A percentile compares a stretch with the other conserved stretches of the same genome.
phyloP scores from a whole-genome alignment of 371 early-diverging fungal species.

The Mortierella sp. region DNA sequence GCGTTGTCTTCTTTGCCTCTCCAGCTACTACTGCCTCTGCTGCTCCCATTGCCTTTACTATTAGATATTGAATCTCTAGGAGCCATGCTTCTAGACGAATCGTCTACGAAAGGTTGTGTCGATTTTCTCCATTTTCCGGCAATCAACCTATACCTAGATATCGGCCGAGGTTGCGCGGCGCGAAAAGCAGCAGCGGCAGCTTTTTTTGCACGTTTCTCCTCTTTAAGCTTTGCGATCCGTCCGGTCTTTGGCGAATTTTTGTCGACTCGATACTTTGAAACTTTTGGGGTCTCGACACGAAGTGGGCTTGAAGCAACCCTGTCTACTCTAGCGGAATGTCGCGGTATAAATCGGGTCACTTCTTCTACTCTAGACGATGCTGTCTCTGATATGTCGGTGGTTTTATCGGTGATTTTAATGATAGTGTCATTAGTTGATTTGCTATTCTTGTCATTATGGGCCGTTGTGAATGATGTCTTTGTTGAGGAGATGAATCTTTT shows the following conservation, averaged over 20 bases:
- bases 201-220: slow-evolving; percentile 5
- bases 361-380: not conserved
- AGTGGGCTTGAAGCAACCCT: not conserved
- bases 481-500: not conserved
- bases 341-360: not conserved
- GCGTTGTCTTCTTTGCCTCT: not conserved
- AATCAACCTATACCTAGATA: not conserved
- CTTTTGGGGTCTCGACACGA: slow-evolving; percentile 16
- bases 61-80: no score
- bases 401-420: not conserved
- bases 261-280: slow-evolving; percentile 33
- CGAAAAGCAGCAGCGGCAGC: not conserved
- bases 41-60: not conserved
- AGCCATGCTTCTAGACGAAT: no score
- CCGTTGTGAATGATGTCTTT: not conserved
- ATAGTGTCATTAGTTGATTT: not conserved
- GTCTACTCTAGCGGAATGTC: not conserved
- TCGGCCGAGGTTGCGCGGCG: not conserved
- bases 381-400: not conserved
- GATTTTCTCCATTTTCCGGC: not conserved
- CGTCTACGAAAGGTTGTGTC: not conserved
- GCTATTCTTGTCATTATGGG: not conserved
- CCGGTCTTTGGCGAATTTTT: slow-evolving; percentile 14
- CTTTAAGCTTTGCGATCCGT: not conserved
- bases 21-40: not conserved